Base-by-base conservation (phyloP, 2,329 filamentous ascomycete species). In the Neopestalotiopsis clavispora region DNA sequence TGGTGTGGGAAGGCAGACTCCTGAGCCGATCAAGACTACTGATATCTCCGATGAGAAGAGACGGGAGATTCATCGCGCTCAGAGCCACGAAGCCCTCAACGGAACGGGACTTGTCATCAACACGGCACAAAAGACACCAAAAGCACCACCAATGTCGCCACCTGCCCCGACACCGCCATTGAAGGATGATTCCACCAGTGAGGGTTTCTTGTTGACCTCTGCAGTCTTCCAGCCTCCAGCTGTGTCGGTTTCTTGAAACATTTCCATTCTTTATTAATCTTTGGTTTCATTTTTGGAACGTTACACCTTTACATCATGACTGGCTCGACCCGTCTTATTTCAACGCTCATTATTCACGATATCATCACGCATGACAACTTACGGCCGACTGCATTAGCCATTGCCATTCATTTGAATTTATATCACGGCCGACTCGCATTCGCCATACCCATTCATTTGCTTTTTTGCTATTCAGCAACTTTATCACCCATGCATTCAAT, bases 21-120 rank as follows among this genome's bases (percentile, higher is more conserved):
- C 73, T 17, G 70, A 74, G 67, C 64, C 59, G 62, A 71, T 68
- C 38, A 66, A 71, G 71, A 42, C 10, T 38, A 38, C 61, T 67
- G 71, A 70, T 30, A 63, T 75, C 28, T 68, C 77, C 12, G 80
- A 81, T 4, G 76, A 78, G 30, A 80, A 84, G 70, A 78, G 78
- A 34, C 83, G 75, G 60, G 78, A 82, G 60, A 74, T 86, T 23
- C 82, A 87, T 70, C 84, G 85, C 14, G 80, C 85, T 59, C 82
- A 77, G 61, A 89, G 87, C 77, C 84, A 86, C 62, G 86, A 89
- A 70, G 77, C 84, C 62, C 80, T 89, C 58, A 83, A 78, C 42
- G 81, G 82, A 32, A 68, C 4, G 52, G 14, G 34, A 64, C 13
- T 45, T 49, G 30, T 71, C 65, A 52, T 14, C 38, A 40, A 66